phyloP scores from a whole-genome alignment of 1,284 basidiomycete genomes.

The Tilletiopsis washingtonensis region DNA sequence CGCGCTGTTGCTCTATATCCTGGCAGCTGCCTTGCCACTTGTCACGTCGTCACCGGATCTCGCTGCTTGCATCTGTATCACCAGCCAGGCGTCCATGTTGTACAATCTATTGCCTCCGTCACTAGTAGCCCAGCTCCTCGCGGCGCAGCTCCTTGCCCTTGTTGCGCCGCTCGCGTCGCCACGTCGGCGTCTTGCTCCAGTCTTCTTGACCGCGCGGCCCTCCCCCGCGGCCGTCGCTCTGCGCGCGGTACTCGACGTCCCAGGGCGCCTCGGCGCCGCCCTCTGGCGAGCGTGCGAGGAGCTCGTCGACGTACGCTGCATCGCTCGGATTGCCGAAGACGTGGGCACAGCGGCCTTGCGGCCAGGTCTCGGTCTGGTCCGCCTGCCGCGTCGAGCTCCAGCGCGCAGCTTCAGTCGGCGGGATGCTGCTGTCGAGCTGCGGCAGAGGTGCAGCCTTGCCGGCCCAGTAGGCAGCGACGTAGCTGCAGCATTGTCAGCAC shows the following conservation, averaged over 20 bases:
- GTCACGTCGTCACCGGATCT: too few species aligned
- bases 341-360: background rate
- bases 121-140: slow-evolving; percentile 16
- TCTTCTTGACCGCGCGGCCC: slow-evolving; percentile 4
- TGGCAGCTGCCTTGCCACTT: too few species aligned
- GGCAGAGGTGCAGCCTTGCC: slow-evolving; percentile 11
- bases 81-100: too few species aligned
- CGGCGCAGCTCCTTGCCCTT: slow-evolving; percentile 12
- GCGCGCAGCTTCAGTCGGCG: slow-evolving; percentile 12
- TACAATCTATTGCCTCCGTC: too few species aligned
- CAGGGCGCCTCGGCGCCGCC: slow-evolving; percentile 5
- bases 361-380: too few species aligned
- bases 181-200: slow-evolving; percentile 5
- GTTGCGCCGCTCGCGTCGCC: slow-evolving; percentile 10
- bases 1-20: too few species aligned
- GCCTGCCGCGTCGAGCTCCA: slow-evolving; percentile 12
- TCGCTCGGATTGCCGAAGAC: slow-evolving; percentile 13
- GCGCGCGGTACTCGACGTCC: slow-evolving; percentile 1
- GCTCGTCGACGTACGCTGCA: slow-evolving; percentile 23
- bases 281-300: background rate
- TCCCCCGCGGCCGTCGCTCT: slow-evolving; percentile 4
- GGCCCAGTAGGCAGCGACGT: slow-evolving; percentile 13
- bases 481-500: background rate
- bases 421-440: slow-evolving; percentile 12
- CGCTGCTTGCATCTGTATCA: too few species aligned